These are phyloP conservation scores for Sporobolomyces phaffii DNA, from an alignment of 768 basidiomycete species.

Conservation along the genomic window DNA sequence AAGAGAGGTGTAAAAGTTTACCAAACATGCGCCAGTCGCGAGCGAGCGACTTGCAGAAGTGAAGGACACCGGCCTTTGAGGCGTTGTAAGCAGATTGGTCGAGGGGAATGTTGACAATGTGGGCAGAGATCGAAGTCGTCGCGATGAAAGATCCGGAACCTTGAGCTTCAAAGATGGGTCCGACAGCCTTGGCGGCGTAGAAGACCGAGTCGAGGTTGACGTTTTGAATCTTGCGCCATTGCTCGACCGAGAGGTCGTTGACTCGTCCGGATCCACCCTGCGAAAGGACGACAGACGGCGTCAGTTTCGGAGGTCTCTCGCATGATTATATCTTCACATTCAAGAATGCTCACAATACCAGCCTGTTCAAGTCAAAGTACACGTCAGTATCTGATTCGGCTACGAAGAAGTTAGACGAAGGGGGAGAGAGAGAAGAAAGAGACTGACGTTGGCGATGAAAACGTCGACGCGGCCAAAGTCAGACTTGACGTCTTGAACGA, in stretches of 20 bases:
- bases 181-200: slow-evolving; percentile 33
- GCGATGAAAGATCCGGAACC: slow-evolving; percentile 39
- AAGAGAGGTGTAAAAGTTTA: not conserved
- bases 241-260: slow-evolving; percentile 22
- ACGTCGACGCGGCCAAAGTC: slow-evolving; percentile 46
- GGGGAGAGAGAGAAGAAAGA: not conserved
- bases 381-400: not conserved
- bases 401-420: no score
- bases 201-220: slow-evolving; percentile 29
- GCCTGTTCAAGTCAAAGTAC: not conserved
- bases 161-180: slow-evolving; percentile 39
- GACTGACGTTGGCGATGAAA: slow-evolving; percentile 45
- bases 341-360: slow-evolving; percentile 24
- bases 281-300: not conserved
- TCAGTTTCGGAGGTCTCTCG: not conserved
- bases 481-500: slow-evolving; percentile 40
- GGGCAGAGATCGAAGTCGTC: slow-evolving; percentile 38
- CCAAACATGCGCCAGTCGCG: slow-evolving; percentile 45
- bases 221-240: slow-evolving; percentile 27
- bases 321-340: no score
- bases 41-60: slow-evolving; percentile 46
- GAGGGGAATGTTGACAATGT: slow-evolving; percentile 31
- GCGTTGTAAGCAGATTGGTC: slow-evolving; percentile 43
- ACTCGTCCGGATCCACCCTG: slow-evolving; percentile 22
- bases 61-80: slow-evolving; percentile 45